Percentiles rank a stretch among this genome's conserved stretches.
phyloP scores from a whole-genome alignment of 176 grass and related monocot species.

The Pharus latifolius region DNA sequence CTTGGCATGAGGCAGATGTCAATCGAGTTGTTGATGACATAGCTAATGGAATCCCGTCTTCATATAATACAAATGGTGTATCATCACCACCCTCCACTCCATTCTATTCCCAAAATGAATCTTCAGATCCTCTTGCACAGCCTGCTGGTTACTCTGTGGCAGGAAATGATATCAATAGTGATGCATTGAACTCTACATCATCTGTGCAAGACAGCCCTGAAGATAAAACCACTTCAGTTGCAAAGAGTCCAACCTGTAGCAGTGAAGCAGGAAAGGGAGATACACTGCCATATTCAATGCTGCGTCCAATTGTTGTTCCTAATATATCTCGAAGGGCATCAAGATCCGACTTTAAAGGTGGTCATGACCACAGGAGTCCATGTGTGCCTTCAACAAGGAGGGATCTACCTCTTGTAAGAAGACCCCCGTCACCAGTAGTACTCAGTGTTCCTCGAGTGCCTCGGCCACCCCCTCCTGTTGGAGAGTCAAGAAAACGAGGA shows the following conservation, averaged over 20 bases:
- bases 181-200: constrained; percentile 29
- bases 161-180: constrained; percentile 43
- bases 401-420: constrained; percentile 62
- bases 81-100: constrained; percentile 51
- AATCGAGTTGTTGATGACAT: constrained; percentile 80
- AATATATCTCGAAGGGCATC: constrained; percentile 71
- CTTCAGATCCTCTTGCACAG: constrained; percentile 23
- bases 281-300: constrained; percentile 79
- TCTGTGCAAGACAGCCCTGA: constrained; percentile 41
- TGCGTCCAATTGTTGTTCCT: constrained; percentile 82
- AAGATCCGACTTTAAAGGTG: constrained; percentile 71
- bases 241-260: constrained; percentile 35
- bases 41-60: constrained; percentile 48
- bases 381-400: constrained; percentile 80
- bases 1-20: constrained; percentile 94
- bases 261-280: constrained; percentile 67
- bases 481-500: constrained; percentile 76
- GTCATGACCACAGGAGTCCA: constrained; percentile 76
- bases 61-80: constrained; percentile 47
- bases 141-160: constrained; percentile 37
- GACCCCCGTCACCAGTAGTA: constrained; percentile 89
- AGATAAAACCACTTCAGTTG: constrained; percentile 39
- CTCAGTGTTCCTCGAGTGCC: constrained; percentile 84
- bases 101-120: constrained; percentile 43
- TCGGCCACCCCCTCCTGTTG: constrained; percentile 69